Evolutionary conservation across 2,329 filamentous ascomycete species (phyloP), one percentile per base, ranked within the genome.

Genomic region (Fusarium annulatum): DNA sequence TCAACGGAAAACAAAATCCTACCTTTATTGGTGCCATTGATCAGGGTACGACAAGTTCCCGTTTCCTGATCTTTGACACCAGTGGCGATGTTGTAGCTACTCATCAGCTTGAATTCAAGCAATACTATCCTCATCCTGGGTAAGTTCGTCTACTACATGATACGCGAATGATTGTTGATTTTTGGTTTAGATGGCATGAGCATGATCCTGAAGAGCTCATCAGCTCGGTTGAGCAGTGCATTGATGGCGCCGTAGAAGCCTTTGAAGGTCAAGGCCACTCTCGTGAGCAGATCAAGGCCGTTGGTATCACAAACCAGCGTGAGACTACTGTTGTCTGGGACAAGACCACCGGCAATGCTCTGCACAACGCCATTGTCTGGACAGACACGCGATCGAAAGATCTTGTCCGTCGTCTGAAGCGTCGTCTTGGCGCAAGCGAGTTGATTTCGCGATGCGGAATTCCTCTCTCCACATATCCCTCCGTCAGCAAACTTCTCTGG

Each of bases 241-340:
- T 96, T 73, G 92, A 95, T 75, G 89, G 90, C 68, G 92, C 93
- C 5, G 90, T 93, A 56, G 87, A 90, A 74, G 84, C 88, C 11
- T 96, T 96, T 81, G 84, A 92, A 63, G 87, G 88, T 26, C 85
- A 90, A 69, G 93, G 93, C 51, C 89, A 94, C 82, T 87, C 87
- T 49, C 86, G 88, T 72, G 85, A 87, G 59, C 90, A 93, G 78
- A 94, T 96, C 80, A 91, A 89, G 80, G 89, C 92, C 14, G 87
- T 96, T 71, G 94, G 94, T 58, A 93, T 96, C 80, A 95, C 94
- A 74, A 95, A 94, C 82, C 94, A 96, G 84, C 88, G 94, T 80
- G 94, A 96, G 82, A 96, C 94, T 11, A 93, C 92, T 6, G 86
- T 96, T 3, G 90, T 94, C 61, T 96, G 93, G 93, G 93, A 96